Base-by-base conservation (phyloP, 2,329 filamentous ascomycete species). In the Emergomyces orientalis region DNA sequence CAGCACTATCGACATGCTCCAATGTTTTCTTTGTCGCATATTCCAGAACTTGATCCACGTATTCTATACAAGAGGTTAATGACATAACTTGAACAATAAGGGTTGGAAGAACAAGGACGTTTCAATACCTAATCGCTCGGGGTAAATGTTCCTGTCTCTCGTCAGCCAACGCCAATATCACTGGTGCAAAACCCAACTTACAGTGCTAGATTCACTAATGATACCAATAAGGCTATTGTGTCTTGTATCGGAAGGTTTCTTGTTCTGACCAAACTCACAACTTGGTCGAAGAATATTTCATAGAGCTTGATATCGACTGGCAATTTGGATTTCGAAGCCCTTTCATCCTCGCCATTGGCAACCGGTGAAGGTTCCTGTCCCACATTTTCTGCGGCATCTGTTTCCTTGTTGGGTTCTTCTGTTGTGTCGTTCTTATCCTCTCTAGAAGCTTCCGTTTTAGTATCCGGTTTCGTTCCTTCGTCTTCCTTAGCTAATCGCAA, bases 211-310 rank as follows among this genome's bases (percentile, higher is more conserved):
- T 97, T 97, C 47, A 89, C 87, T 49, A 99, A 81, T 4, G 94
- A 99, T n/a, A 96, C 93, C 54, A 97, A 81, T 51, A 99, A 80
- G 11, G 92, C 94, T 69, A 96, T 94, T 22, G 90, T 96, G 73
- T 99, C 95, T 74, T 96, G 91, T 67, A 99, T 93, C 0, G 92
- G 89, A 60, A 99, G 82, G 68, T 91, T 88, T 71, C 97, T 91
- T 60, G 89, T 90, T 76, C 91, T 93, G 65, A 97, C 92, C 60
- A 99, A 81, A 71, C 93, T 92, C 72, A 95, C 89, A 65, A 97
- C 94, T 75, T 97, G 94, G 60, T 91, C 88, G 72, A 97, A 96
- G 81, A 97, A 99, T 64, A 97, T 90, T 76, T 97, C 92, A 75
- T 97, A 97, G 30, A 99, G 84, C 76, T 90, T 93, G 63, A 96